Evolutionary conservation across 192 early-diverging fungal genomes (phyloP).

Genomic region (Rhizoclosmatium globosum): DNA sequence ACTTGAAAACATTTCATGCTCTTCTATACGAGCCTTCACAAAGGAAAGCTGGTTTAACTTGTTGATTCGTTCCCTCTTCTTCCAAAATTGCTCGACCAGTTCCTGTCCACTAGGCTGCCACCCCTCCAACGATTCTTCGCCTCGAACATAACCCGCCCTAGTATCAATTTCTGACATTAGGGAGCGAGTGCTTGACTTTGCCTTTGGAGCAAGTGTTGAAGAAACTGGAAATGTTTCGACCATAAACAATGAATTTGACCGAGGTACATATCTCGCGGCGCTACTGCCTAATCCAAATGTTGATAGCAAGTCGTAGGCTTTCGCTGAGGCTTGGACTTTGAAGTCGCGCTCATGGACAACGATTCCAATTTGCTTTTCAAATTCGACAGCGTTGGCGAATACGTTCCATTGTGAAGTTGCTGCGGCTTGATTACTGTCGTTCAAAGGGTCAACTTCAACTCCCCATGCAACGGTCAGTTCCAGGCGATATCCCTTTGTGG

Average conservation of each 20-base stretch:
- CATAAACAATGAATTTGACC: slow-evolving; percentile 25
- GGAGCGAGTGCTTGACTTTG: background rate
- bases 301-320: slow-evolving; percentile 15
- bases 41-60: slow-evolving; percentile 36
- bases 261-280: background rate
- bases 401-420: slow-evolving; percentile 29
- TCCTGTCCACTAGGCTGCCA: slow-evolving; percentile 43
- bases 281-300: slow-evolving; percentile 2
- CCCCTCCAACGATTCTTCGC: slow-evolving; percentile 43
- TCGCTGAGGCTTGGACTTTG: slow-evolving; percentile 33
- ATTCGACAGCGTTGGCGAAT: slow-evolving; percentile 31
- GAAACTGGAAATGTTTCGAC: slow-evolving; percentile 30
- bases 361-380: slow-evolving; percentile 34
- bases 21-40: slow-evolving; percentile 26
- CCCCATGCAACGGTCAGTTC: slow-evolving; percentile 39
- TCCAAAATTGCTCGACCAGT: slow-evolving; percentile 38
- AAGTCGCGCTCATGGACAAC: slow-evolving; percentile 40
- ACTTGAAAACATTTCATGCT: slow-evolving; percentile 26
- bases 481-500: slow-evolving; percentile 30
- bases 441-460: slow-evolving; percentile 40
- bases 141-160: slow-evolving; percentile 42
- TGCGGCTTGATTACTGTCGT: background rate
- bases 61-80: background rate
- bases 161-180: slow-evolving; percentile 32
- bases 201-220: slow-evolving; percentile 20